Evolutionary conservation across 208 protist species (phyloP).

Genomic region (Angomonas ambiguus): DNA sequence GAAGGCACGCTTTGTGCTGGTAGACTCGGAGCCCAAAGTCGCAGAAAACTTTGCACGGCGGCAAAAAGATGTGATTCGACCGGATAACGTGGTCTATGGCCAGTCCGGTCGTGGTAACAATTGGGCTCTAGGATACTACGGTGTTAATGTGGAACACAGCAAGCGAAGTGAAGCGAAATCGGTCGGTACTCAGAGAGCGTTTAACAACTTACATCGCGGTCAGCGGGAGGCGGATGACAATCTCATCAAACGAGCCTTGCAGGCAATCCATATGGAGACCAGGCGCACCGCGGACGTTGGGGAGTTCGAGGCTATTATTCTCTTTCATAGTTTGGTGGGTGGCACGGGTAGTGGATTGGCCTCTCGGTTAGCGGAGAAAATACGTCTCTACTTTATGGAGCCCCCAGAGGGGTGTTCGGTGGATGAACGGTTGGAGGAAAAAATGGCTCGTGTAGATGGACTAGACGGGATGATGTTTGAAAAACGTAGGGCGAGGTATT

Average conservation of each 20-base stretch:
- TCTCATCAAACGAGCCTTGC: constrained; percentile 49
- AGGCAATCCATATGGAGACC: constrained; percentile 70
- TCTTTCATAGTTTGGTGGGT: constrained; percentile 82
- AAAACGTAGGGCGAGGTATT: constrained; percentile 60
- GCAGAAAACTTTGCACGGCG: constrained; percentile 52
- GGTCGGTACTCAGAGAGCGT: constrained; percentile 28
- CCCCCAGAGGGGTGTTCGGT: constrained; percentile 18
- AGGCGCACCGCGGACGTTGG: constrained; percentile 45
- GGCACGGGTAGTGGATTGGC: constrained; percentile 85
- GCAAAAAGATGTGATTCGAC: constrained; percentile 45
- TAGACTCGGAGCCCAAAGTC: constrained; percentile 89
- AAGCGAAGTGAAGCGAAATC: constrained; percentile 36
- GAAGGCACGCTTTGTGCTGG: constrained; percentile 75
- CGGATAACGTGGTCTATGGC: constrained; percentile 67
- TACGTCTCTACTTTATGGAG: constrained; percentile 82
- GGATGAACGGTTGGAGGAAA: constrained; percentile 50
- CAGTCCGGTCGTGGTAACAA: constrained; percentile 85
- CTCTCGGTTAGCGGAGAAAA: constrained; percentile 64
- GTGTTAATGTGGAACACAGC: constrained; percentile 39
- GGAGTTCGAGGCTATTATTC: constrained; percentile 67
- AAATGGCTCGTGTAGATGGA: constrained; percentile 53
- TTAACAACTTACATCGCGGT: constrained; percentile 45
- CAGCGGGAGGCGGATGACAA: constrained; percentile 63
- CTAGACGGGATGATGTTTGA: constrained; percentile 69
- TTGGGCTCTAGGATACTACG: constrained; percentile 85